These are phyloP conservation scores for Aureobasidium pullulans DNA, from an alignment of 2,329 filamentous ascomycete species.

Conservation along the genomic window DNA sequence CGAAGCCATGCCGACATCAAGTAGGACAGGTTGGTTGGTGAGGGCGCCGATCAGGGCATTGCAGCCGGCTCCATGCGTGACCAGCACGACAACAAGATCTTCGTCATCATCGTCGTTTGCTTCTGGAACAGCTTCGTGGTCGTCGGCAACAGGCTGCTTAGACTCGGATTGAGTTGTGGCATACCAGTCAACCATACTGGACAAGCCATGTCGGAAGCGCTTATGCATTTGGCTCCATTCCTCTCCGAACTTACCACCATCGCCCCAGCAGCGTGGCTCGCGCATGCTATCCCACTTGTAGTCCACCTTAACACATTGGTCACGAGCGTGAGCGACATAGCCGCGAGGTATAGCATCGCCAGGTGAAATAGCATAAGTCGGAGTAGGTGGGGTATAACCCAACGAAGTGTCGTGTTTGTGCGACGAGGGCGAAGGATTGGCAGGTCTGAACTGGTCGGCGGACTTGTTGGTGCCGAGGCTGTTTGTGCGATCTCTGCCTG, in stretches of 20 bases:
- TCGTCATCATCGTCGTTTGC: conserved; percentile 42
- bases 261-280: conserved; percentile 69
- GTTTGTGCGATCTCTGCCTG: conserved; percentile 36
- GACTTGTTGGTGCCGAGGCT: conserved; percentile 24
- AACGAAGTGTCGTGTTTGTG: conserved; percentile 25
- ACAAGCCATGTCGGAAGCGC: conserved; percentile 72
- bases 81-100: conserved; percentile 74
- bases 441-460: not conserved
- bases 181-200: conserved; percentile 80
- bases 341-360: conserved; percentile 78
- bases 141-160: conserved; percentile 36
- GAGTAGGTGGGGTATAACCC: conserved; percentile 65
- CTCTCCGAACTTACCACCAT: conserved; percentile 80
- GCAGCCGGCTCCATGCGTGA: conserved; percentile 92
- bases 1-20: conserved; percentile 84
- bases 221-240: conserved; percentile 96
- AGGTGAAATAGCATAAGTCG: conserved; percentile 73
- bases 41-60: conserved; percentile 91
- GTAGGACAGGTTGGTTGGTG: conserved; percentile 81
- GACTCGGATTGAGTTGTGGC: conserved; percentile 26
- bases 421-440: not conserved
- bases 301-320: conserved; percentile 80
- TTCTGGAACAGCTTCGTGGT: conserved; percentile 26
- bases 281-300: conserved; percentile 94
- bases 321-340: conserved; percentile 82